These are phyloP conservation scores for Alternaria solani DNA, from an alignment of 2,329 filamentous ascomycete genomes.

Conservation along the genomic window DNA sequence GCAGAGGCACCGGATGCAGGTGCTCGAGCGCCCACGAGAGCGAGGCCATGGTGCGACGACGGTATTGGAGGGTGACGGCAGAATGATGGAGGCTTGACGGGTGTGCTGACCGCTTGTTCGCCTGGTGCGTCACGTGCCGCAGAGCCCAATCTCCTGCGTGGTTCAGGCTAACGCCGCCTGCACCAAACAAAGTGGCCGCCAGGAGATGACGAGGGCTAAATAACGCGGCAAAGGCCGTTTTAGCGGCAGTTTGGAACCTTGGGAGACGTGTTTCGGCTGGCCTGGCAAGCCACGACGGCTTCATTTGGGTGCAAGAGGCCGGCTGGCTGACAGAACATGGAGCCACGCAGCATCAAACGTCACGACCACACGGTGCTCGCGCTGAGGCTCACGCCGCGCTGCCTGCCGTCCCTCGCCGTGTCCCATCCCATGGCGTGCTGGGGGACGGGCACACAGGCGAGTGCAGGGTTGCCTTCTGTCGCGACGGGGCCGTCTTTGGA, in stretches of 20 bases:
- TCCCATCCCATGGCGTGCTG: not conserved
- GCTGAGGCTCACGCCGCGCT: not conserved
- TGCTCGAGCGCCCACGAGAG: slow-evolving; percentile 9
- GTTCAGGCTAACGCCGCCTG: not conserved
- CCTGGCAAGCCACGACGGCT: slow-evolving; percentile 1
- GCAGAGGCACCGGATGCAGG: slow-evolving; percentile 28
- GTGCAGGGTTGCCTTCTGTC: slow-evolving; percentile 31
- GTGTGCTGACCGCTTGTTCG: slow-evolving; percentile 11
- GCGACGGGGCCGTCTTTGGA: slow-evolving; percentile 24
- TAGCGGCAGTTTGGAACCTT: slow-evolving; percentile 12
- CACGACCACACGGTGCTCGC: not conserved
- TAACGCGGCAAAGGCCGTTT: slow-evolving; percentile 13
- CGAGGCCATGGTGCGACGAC: not conserved
- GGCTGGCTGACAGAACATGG: not conserved
- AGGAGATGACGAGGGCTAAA: slow-evolving; percentile 5
- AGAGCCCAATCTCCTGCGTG: not conserved
- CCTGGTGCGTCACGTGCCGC: not conserved
- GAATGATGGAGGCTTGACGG: slow-evolving; percentile 20
- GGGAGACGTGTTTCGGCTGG: slow-evolving; percentile 5
- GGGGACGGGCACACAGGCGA: slow-evolving; percentile 6
- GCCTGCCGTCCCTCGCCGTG: not conserved
- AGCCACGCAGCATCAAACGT: slow-evolving; percentile 7
- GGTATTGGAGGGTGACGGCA: slow-evolving; percentile 20
- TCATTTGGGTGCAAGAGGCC: slow-evolving; percentile 1
- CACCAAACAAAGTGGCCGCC: not conserved